Percentiles rank a stretch among this genome's conserved stretches.
phyloP scores from a whole-genome alignment of 805 yeast species.

The Candida nonsorbophila region DNA sequence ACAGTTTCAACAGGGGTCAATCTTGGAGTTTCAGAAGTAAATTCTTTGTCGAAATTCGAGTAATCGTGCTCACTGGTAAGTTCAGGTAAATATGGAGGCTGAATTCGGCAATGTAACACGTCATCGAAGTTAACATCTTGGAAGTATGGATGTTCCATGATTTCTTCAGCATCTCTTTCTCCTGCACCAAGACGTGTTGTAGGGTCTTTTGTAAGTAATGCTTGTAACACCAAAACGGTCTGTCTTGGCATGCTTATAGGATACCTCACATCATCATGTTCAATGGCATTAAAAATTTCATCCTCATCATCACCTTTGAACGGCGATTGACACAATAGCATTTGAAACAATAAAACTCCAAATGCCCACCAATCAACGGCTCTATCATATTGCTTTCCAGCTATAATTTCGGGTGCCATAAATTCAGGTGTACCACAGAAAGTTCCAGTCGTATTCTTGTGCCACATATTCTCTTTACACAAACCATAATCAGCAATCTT shows the following conservation, averaged over 20 bases:
- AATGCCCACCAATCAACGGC: constrained; percentile 99
- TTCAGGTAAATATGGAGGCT: constrained; percentile 89
- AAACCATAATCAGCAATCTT: constrained; percentile 96
- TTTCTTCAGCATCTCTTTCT: constrained; percentile 83
- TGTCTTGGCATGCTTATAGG: constrained; percentile 98
- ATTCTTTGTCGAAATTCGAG: constrained; percentile 89
- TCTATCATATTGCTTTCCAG: constrained; percentile 87
- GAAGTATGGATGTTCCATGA: constrained; percentile 95
- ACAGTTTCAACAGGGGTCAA: constrained; percentile 91
- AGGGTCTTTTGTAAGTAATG: constrained; percentile 87
- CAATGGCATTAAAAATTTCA: constrained; percentile 93
- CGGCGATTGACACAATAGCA: constrained; percentile 95
- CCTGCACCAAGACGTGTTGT: constrained; percentile 79
- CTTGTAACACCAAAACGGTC: constrained; percentile 90
- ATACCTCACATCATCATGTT: constrained; percentile 92
- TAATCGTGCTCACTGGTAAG: constrained; percentile 85
- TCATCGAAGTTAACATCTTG: constrained; percentile 87
- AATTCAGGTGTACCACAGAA: constrained; percentile 99
- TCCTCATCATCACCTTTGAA: constrained; percentile 97
- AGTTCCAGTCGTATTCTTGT: constrained; percentile 80
- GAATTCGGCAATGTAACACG: constrained; percentile 60
- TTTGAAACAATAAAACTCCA: constrained; percentile 93
- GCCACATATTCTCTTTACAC: constrained; percentile 91
- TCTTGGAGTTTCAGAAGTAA: constrained; percentile 90
- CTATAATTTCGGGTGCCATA: constrained; percentile 97